Percentiles rank a stretch among this genome's conserved stretches.
Conservation (phyloP, 164 flowering plant species). For the Magnolia sinica region DNA sequence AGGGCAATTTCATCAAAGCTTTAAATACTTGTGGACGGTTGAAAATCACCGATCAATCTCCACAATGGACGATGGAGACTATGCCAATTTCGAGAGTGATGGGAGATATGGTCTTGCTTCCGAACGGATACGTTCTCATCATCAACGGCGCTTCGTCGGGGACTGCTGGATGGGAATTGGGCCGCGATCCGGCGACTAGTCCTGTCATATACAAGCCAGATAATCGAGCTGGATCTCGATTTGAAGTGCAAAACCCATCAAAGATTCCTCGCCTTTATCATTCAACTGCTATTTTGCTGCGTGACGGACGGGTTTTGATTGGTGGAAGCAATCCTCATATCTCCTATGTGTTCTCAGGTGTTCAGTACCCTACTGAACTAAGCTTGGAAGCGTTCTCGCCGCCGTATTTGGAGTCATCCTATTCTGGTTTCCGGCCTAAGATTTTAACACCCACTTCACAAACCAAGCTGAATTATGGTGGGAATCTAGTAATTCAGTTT, state of each 20-base stretch:
- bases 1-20: conserved; percentile 23
- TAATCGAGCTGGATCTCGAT: conserved; percentile 23
- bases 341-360: conserved; percentile 27
- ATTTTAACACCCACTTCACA: conserved; percentile 26
- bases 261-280: conserved; percentile 47
- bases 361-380: conserved; percentile 46
- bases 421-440: conserved; percentile 23
- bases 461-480: conserved; percentile 22
- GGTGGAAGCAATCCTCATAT: conserved; percentile 60
- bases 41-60: conserved; percentile 36
- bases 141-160: conserved; percentile 49
- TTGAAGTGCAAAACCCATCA: conserved; percentile 34
- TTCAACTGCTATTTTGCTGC: conserved; percentile 41
- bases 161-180: conserved; percentile 49
- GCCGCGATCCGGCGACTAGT: conserved; percentile 31
- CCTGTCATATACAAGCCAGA: conserved; percentile 47
- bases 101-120: conserved; percentile 60
- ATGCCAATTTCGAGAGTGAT: conserved; percentile 50
- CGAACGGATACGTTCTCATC: conserved; percentile 43
- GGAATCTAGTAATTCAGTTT: conserved; percentile 23
- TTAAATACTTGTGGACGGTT: conserved; percentile 46
- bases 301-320: conserved; percentile 50
- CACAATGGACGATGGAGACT: conserved; percentile 49
- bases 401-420: conserved; percentile 24
- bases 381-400: conserved; percentile 52